Base-by-base conservation (phyloP, 495 filamentous ascomycete genomes). In the Polyplosphaeria fusca region DNA sequence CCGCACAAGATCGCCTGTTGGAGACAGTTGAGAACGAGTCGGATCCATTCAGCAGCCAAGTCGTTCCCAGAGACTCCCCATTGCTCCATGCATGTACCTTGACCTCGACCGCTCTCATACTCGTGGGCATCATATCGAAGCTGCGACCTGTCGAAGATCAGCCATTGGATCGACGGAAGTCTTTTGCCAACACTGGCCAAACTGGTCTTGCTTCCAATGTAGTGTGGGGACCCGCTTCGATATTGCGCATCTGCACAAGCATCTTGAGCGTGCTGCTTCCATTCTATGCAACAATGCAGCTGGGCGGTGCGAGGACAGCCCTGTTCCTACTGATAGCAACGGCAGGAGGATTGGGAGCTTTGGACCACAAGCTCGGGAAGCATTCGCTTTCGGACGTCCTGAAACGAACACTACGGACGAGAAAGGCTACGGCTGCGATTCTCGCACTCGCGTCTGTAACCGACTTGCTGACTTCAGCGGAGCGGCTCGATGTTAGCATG, bases 281-380 rank as follows among this genome's bases (percentile, higher is more conserved):
- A 0, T 77, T 82, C 53, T 83, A 81, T 56, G 79, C 81, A 19
- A 62, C 77, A 0, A 67, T 82, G 60, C 76, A 82, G 30, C 65
- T 84, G 18, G 82, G 82, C 20, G 81, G 77, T 4, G 71, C 77
- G 49, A 66, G 79, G 24, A 77, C 79, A 9, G 77, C 77, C 5
- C 71, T 83, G 26, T 52, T 76, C 3, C 58, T 84, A 28, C 67
- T 82, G 32, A 67, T 77, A 37, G 73, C 74, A 41, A 52, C 73
- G 2, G 74, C 76, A 24, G 72, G 77, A 1, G 67, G 65, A 28
- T 43, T 77, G 3, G 59, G 63, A 9, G 40, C 45, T n/a, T 42
- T 67, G 16, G 67, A 68, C 14, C 55, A 63, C 39, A 56, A 53
- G 23, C 48, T 43, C 19, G 44, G 51, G 26, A 66, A 62, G 25